Base-by-base conservation (phyloP, 352 stramenopile genomes). In the Phytophthora sp. region DNA sequence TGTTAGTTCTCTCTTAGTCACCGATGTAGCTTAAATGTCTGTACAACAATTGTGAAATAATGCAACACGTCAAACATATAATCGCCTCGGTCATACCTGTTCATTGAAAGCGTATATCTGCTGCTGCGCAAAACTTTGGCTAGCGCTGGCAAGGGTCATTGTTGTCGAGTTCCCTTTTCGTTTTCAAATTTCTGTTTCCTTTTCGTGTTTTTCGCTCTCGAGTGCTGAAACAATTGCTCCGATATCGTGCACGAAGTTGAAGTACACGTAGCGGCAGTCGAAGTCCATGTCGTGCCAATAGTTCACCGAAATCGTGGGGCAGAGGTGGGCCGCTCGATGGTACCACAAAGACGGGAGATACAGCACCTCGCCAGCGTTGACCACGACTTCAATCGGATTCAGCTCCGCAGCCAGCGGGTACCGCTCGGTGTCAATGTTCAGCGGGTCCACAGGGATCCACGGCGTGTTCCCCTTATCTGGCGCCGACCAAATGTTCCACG, bases 271-370 rank as follows among this genome's bases (percentile, higher is more conserved):
- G 34, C 82, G 83, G 63, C 79, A 91, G 66, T 95, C 84, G 35
- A 95, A 95, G 42, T 92, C 76, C 87, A 95, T 95, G 69, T 95
- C 87, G 46, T 95, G 87, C 87, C 87, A 95, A 66, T 95, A 95
- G 50, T 95, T 95, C n/a, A 95, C 83, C 37, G 87, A 88, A 18
- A 95, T 88, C 6, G 87, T 95, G 17, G 72, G 39, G 34, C 72
- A 78, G n/a, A 89, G 62, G 44, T 95, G 83, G 13, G 87, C 87
- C 12, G 83, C 87, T 34, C 84, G 84, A 60, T 95, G 87, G 61
- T 94, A 95, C 87, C 87, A 95, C 69, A 95, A 82, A 27, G 83
- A 82, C 9, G 87, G 87, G 44, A 94, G 49, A 55, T 91, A 95
- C 8, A 94, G 56, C 15, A 91, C 72, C 52, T 95, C 83, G 13